Evolutionary conservation across 345 rosid genomes (phyloP), one percentile per base, ranked within the genome.

Genomic region (Anacardium occidentale): DNA sequence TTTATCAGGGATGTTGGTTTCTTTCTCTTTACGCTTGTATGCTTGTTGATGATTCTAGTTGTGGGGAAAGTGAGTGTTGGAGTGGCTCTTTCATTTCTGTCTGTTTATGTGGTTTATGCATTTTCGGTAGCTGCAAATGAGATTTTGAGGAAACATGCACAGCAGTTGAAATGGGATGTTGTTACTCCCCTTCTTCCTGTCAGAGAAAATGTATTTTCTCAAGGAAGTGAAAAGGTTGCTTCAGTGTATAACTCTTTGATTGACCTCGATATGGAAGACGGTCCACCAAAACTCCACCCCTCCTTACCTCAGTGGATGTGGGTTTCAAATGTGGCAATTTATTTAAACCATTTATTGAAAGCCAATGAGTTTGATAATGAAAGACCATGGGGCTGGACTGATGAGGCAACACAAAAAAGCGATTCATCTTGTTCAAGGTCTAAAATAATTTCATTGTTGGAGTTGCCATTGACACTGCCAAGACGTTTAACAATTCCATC

Each of bases 301-400:
- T 87, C 94, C 64, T 74, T 89, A 60, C 91, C 93, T 40, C 90
- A 79, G 57, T 87, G 91, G 94, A 89, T 89, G 91, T 89, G 94
- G 91, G 87, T 90, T 52, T 83, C 89, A 17, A 85, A 90, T 68
- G 92, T 88, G 52, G 90, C 95, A 29, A 88, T 88, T 68, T 90
- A 80, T 70, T 90, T 92, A 13, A 84, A 86, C 77, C 83, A 88
- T 81, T 75, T 75, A 25, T 3, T 34, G 40, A 87, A 77, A 66
- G 64, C 10, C 58, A 72, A 68, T 60, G 50, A 73, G 18, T 59
- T 48, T 2, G 87, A 83, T 58, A 75, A 75, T 42, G 89, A 85
- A 29, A 79, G 79, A 40, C 81, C 86, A 18, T 85, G 86, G 89
- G 86, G 86, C 53, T 85, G 89, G 86, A 74, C 77, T 56, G 89